Base-by-base conservation (phyloP, 495 filamentous ascomycete species). In the Bryoglossum gracile region DNA sequence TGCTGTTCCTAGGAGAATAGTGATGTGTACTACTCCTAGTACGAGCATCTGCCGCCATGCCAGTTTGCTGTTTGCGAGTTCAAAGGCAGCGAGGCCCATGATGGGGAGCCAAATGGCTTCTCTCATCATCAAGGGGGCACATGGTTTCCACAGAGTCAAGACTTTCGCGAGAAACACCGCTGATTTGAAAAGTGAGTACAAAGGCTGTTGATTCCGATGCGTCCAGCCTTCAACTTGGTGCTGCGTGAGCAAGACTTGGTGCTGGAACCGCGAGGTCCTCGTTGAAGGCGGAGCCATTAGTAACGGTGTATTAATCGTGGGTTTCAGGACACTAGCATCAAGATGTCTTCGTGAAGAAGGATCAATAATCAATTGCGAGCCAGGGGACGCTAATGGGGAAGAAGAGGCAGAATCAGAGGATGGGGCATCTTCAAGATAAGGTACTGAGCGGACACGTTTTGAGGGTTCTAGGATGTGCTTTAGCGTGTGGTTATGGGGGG, bases 31-130 rank as follows among this genome's bases (percentile, higher is more conserved):
- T 3, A 50, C 39, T 6, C 26, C 48, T 10, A 59, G 45, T 6
- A 43, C 10, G 19, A 4, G 25, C 33, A 24, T 43, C 16, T 33
- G 16, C 14, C 32, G 33, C 52, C 52, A 55, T 8, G 42, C 28
- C 8, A 13, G 26, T 11, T 40, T 47, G 3, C 56, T 46, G n/a
- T 55, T n/a, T 18, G 40, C 54, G 43, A 70, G 58, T 38, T 82
- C 78, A 3, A 84, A 46, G 0, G 72, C 71, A 16, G 83, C 82
- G 4, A 84, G 53, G 13, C 67, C 59, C 4, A 87, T 61, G 14
- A 87, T 61, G 24, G 81, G 76, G 55, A 83, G 87, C 23, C 71
- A 65, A 21, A 84, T 61, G 68, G 68, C 76, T 3, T 78, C 68
- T 37, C 74, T 77, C 9, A 74, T 70, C 0, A 76, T 75, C n/a